Base-by-base conservation (phyloP, 2,329 filamentous ascomycete species). In the Podosphaera xanthii region DNA sequence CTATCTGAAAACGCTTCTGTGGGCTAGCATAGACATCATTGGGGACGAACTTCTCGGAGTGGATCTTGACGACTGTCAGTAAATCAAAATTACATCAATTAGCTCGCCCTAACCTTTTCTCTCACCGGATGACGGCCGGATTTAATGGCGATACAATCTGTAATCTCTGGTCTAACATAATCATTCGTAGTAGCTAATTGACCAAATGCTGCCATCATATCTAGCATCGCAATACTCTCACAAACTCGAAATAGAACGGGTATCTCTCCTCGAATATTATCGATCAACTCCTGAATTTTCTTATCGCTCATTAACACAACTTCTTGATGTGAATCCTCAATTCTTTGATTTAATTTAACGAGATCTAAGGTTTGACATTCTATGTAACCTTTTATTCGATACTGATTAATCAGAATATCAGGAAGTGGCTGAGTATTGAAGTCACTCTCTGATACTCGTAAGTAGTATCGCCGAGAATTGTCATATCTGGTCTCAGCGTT, bases 341-440 rank as follows among this genome's bases (percentile, higher is more conserved):
- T 86, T 66, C 84, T 80, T 60, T 81, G 75, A 64, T 84, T 97
- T 46, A 87, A 74, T 67, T 96, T 92, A 62, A 95, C 77, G 9
- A 98, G 75, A 59, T 84, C 78, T 8, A 97, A 69, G 0, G 92
- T 97, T 65, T 94, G 87, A 64, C 89, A 97, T 69, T 97, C 88
- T 38, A 94, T 77, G 59, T 76, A 77, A n/a, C 81, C 81, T 66
- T 84, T 88, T 65, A 82, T 88, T 50, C 77, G 76, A 63, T 83
- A 79, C 0, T 79, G 73, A 63, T 97, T 96, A 69, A 94, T 85
- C 62, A 97, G 84, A 1, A 84, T 68, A 1, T 81, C 75, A 0
- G 87, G 86, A 1, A 90, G 68, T 0, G 67, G 62, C 2, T 73
- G 73, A 12, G 78, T 74, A 35, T 85, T 80, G 10, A 89, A 75